Conservation (phyloP, 805 yeast species). For the Pichia ethanolica region DNA sequence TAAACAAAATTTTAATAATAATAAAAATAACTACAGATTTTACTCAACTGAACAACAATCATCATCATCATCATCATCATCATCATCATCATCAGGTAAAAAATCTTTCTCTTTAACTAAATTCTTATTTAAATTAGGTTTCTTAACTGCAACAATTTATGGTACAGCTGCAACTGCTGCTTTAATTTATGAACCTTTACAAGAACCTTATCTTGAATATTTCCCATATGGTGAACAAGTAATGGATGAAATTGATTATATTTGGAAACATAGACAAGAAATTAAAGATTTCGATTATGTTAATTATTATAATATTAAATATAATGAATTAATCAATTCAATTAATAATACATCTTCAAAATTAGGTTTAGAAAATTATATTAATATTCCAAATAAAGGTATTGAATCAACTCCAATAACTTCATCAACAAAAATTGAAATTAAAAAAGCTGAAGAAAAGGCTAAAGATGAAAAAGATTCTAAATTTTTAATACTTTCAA, state of each 20-base stretch:
- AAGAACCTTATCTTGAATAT: conserved; percentile 53
- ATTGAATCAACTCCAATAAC: conserved; percentile 8
- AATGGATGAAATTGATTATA: conserved; percentile 42
- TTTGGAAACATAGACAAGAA: conserved; percentile 21
- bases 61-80: too few relatives aligned
- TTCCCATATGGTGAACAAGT: conserved; percentile 57
- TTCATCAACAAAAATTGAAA: background rate
- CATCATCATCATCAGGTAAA: background rate
- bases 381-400: conserved; percentile 34
- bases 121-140: conserved; percentile 21
- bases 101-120: conserved; percentile 20
- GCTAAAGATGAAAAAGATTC: background rate
- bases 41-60: conserved; percentile 1
- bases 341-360: conserved; percentile 19
- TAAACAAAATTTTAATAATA: conserved; percentile 6
- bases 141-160: conserved; percentile 31
- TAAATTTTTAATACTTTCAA: conserved; percentile 1
- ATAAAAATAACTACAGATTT: background rate
- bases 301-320: conserved; percentile 4
- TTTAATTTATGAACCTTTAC: conserved; percentile 48
- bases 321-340: background rate
- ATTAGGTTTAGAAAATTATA: conserved; percentile 33
- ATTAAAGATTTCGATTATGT: conserved; percentile 13
- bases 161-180: conserved; percentile 57
- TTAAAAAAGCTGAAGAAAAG: background rate